These are phyloP conservation scores for Verticillium isaacii DNA, from an alignment of 2,329 filamentous ascomycete species.

Conservation along the genomic window DNA sequence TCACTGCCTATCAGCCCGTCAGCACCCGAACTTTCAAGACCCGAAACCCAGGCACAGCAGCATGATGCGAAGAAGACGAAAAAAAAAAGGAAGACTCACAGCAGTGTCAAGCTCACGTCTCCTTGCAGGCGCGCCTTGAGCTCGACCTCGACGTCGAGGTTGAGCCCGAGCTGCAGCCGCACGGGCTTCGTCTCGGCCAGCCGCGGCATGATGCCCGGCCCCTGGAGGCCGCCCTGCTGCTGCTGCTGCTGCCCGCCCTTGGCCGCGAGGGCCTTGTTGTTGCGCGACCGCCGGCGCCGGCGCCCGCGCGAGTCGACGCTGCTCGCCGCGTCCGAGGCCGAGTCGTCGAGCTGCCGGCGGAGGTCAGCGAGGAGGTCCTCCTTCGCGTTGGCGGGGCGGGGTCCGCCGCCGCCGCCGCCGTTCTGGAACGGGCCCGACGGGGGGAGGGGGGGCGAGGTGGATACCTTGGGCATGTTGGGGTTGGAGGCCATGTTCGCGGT, in stretches of 20 bases:
- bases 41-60: background rate
- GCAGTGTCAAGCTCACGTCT: slow-evolving; percentile 65
- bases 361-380: slow-evolving; percentile 14
- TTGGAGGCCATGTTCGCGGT: background rate
- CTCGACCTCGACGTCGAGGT: slow-evolving; percentile 73
- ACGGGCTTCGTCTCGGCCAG: slow-evolving; percentile 51
- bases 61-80: background rate
- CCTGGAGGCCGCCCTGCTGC: slow-evolving; percentile 1
- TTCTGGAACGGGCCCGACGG: background rate
- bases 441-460: slow-evolving; percentile 4
- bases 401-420: background rate
- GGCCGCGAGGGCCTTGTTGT: slow-evolving; percentile 5
- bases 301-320: slow-evolving; percentile 8
- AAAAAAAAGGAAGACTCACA: slow-evolving; percentile 40
- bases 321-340: slow-evolving; percentile 4
- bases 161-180: slow-evolving; percentile 66
- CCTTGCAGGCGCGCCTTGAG: slow-evolving; percentile 74
- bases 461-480: slow-evolving; percentile 2
- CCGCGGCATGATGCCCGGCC: slow-evolving; percentile 16
- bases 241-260: background rate
- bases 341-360: slow-evolving; percentile 13
- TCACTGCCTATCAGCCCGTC: slow-evolving; percentile 1
- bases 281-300: slow-evolving; percentile 3
- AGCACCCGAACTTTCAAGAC: background rate
- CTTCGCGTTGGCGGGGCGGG: background rate